phyloP scores from a whole-genome alignment of 495 filamentous ascomycete genomes.

The Emericellopsis terricola region DNA sequence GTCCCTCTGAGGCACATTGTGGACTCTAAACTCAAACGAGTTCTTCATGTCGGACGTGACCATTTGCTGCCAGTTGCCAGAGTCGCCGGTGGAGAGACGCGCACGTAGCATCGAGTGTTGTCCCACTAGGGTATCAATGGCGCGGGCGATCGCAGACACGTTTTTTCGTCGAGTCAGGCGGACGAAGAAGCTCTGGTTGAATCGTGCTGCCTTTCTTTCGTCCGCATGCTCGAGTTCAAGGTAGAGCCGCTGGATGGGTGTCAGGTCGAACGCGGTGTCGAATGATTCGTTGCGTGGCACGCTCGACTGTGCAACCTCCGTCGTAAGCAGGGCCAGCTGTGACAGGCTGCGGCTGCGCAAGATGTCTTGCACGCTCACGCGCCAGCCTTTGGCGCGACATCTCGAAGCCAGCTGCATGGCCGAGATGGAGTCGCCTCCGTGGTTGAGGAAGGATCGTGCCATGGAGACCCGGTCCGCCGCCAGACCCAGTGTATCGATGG shows the following conservation, averaged over 20 bases:
- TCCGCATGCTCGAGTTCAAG: constrained; percentile 36
- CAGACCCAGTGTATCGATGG: no score
- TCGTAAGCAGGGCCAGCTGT: background rate
- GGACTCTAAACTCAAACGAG: background rate
- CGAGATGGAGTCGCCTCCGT: no score
- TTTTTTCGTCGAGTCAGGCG: constrained; percentile 32
- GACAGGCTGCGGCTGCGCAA: background rate
- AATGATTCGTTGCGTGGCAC: background rate
- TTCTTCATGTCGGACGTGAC: background rate
- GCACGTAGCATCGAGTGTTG: constrained; percentile 58
- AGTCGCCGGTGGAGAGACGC: constrained; percentile 28
- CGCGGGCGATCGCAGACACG: constrained; percentile 26
- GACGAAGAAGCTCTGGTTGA: constrained; percentile 53
- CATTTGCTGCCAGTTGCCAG: background rate
- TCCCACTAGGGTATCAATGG: constrained; percentile 37
- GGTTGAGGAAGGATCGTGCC: no score
- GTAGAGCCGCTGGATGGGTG: constrained; percentile 56
- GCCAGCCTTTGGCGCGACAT: background rate
- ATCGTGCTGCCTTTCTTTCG: constrained; percentile 44
- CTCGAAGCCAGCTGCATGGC: background rate
- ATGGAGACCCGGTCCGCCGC: no score
- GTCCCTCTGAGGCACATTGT: background rate
- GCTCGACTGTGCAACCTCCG: background rate
- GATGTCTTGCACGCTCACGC: background rate
- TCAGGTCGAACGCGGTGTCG: constrained; percentile 32